Base-by-base conservation (phyloP, 495 filamentous ascomycete species). In the Podospora comata region DNA sequence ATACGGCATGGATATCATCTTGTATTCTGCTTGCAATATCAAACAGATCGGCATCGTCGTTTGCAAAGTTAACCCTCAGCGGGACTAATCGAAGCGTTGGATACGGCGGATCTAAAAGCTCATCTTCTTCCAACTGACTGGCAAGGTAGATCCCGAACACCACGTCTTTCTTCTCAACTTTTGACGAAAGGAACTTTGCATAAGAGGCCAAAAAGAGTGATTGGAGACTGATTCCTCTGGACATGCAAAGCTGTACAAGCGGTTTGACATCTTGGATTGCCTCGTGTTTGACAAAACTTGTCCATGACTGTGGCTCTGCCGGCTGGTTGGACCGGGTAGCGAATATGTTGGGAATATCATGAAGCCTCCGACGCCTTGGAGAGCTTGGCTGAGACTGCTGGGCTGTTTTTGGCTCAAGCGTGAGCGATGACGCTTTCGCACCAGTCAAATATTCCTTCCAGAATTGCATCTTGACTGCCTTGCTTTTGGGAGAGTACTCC, bases 361-460 rank as follows among this genome's bases (percentile, higher is more conserved):
- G 56, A 27, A 44, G 4, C 28, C 26, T 39, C 16, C 26, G 53
- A 9, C 11, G 32, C 2, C 32, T 64, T 4, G 1, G 15, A 59
- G 18, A 0, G 5, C 18, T 9, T 48, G 39, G 3, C 39, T 48
- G 39, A 48, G 39, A 5, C 13, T 13, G 39, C 2, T 48, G 9
- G 2, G 39, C 0, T 48, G 9, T 48, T 48, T 3, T 48, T 9
- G 39, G 7, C 9, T 16, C 39, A 23, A 60, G 20, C 1, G 7
- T 20, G 0, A 0, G 7, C 13, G n/a, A 20, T 2, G 59, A 18
- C 2, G 68, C n/a, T 4, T 65, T 19, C 0, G 39, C 69, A 3
- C 70, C 74, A 18, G 60, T 59, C 39, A 89, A 79, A 71, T 90
- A 88, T 5, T 71, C 68, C 2, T 71, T 80, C 88, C 88, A 90